Base-by-base conservation (phyloP, 371 early-diverging fungal species). In the Mucor plumbeus region DNA sequence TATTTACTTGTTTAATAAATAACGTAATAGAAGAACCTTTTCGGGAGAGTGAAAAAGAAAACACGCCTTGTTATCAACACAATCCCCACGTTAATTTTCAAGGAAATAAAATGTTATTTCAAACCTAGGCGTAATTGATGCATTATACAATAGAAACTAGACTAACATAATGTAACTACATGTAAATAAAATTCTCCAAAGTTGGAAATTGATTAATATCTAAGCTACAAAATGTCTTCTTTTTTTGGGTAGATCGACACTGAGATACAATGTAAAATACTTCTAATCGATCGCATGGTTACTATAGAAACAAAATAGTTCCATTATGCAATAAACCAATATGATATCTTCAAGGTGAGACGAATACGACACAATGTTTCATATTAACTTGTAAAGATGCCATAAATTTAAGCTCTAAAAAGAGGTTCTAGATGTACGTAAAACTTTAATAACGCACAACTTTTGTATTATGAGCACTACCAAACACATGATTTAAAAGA, bases 401-500 rank as follows among this genome's bases (percentile, higher is more conserved):
- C 31, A 31, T 53, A 31, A 31, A 53, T 31, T 53, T 26, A 26
- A 26, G 53, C 53, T 53, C 26, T 13, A 21, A 53, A 53, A 13
- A 13, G 53, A 21, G 26, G 53, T 53, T 53, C 53, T 53, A 53
- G 53, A 14, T 31, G 26, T 31, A 53, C 13, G 38, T 11, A 38
- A 38, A 53, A 19, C 53, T 26, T 31, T 26, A 53, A 53, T 31
- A 53, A 31, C 31, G 53, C 53, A 31, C 5, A 53, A 26, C 13
- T 19, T 19, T 36, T 55, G n/a, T 9, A 55, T 41, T 55, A 39
- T 64, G 36, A 34, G 55, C 62, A 26, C 26, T 21, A 40, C 26
- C 35, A 19, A 47, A 50, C 64, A 64, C 60, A 59, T 59, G 60
- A 59, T 64, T n/a, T 34, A 33, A 21, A 53, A 39, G 6, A 34